Conservation (phyloP, 331 rosid genomes). For the Erythrophleum ivorense region DNA sequence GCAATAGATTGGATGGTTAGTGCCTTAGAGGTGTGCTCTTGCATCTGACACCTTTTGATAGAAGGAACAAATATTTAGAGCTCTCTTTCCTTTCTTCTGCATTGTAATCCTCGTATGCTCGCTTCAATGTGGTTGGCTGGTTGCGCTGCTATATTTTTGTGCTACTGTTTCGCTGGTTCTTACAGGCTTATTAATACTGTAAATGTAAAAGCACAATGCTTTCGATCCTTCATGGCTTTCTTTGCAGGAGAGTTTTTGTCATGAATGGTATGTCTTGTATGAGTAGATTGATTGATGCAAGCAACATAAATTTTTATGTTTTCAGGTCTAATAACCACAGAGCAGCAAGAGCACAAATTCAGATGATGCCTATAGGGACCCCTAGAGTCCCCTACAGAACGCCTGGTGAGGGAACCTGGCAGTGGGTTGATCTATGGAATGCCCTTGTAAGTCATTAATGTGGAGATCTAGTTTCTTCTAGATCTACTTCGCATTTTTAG, state of each 20-base stretch:
- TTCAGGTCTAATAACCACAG: conserved; percentile 60
- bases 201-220: neutral
- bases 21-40: neutral
- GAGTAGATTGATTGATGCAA: conserved; percentile 20
- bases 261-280: neutral
- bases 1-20: conserved; percentile 10
- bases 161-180: conserved; percentile 2
- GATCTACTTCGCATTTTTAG: neutral
- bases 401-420: conserved; percentile 93
- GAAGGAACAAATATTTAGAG: neutral
- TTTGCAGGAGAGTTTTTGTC: conserved; percentile 4
- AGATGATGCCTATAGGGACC: conserved; percentile 95
- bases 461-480: conserved; percentile 5
- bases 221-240: conserved; percentile 3
- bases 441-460: conserved; percentile 78
- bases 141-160: conserved; percentile 6
- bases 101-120: neutral
- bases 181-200: conserved; percentile 2
- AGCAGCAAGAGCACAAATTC: conserved; percentile 65
- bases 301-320: conserved; percentile 29
- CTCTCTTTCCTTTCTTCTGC: conserved; percentile 10
- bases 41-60: conserved; percentile 12
- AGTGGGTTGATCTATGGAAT: conserved; percentile 99
- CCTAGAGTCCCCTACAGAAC: conserved; percentile 88
- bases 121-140: neutral